Conservation (phyloP, 1,284 basidiomycete genomes). For the Ganoderma sinense region DNA sequence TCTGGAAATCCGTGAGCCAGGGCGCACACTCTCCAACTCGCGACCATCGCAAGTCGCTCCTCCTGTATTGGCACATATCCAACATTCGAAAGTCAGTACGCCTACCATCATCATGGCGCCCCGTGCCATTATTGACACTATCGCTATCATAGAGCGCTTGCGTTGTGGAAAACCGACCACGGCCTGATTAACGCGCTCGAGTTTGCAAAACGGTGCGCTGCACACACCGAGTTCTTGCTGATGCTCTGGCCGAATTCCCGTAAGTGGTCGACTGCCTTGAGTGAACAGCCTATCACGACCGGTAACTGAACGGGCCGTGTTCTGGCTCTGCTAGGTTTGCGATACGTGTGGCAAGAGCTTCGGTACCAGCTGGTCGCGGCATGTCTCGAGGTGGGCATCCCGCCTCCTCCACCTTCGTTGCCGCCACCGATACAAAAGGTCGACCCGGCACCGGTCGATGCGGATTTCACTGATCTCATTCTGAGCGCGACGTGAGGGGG, state of each 20-base stretch:
- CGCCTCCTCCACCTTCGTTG: constrained; percentile 20
- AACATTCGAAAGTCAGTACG: constrained; percentile 47
- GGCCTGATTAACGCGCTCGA: constrained; percentile 66
- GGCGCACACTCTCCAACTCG: background rate
- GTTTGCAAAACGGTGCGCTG: constrained; percentile 63
- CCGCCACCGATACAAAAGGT: constrained; percentile 12
- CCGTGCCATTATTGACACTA: background rate
- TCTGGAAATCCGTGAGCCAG: constrained; percentile 50
- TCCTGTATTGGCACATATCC: constrained; percentile 75
- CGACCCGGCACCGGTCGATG: background rate
- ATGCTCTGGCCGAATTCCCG: constrained; percentile 71
- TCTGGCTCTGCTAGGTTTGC: constrained; percentile 13
- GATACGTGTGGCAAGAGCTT: constrained; percentile 19
- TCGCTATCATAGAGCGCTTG: constrained; percentile 53
- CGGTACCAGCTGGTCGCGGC: constrained; percentile 22
- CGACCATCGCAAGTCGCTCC: constrained; percentile 61
- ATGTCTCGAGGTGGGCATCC: constrained; percentile 21
- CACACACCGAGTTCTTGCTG: constrained; percentile 67
- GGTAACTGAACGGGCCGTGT: background rate
- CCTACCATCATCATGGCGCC: background rate
- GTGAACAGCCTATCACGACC: background rate
- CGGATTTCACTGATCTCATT: background rate
- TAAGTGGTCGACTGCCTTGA: constrained; percentile 38
- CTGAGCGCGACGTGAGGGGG: background rate
- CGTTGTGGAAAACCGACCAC: constrained; percentile 67